Evolutionary conservation across 441 rosid species (phyloP).

Genomic region (Gossypium armourianum): DNA sequence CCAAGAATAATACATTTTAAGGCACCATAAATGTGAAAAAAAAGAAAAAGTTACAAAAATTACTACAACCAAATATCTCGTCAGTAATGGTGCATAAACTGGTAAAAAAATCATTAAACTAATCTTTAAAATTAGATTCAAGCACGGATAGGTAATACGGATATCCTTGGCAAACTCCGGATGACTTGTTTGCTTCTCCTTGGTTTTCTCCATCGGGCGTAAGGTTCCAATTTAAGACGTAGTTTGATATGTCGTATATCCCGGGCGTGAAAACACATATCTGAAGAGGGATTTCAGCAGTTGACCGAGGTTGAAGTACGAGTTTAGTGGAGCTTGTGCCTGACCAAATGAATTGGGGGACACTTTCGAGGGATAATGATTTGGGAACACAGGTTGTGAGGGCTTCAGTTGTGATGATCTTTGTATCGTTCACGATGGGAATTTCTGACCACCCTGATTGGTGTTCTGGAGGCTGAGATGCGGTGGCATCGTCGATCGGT

Average conservation of each 20-base stretch:
- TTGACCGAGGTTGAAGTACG: conserved; percentile 47
- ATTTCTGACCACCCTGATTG: conserved; percentile 67
- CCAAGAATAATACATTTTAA: conserved; percentile 17
- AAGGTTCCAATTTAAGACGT: conserved; percentile 61
- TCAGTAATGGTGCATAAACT: not conserved
- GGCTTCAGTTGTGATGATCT: conserved; percentile 39
- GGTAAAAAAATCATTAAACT: not conserved
- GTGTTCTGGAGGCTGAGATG: conserved; percentile 29
- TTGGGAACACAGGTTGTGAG: conserved; percentile 25
- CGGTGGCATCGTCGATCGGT: conserved; percentile 18
- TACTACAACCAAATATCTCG: conserved; percentile 13
- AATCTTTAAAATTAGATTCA: conserved; percentile 36
- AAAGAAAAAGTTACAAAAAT: conserved; percentile 21
- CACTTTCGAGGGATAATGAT: conserved; percentile 38
- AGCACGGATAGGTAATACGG: conserved; percentile 59
- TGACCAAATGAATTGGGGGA: conserved; percentile 67
- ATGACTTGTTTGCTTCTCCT: conserved; percentile 22
- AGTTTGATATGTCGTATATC: conserved; percentile 59
- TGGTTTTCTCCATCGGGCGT: conserved; percentile 22
- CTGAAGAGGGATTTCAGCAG: conserved; percentile 50
- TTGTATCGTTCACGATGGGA: conserved; percentile 40
- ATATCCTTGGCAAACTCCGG: conserved; percentile 65
- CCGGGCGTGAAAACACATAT: conserved; percentile 74
- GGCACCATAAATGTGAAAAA: conserved; percentile 26
- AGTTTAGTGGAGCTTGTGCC: conserved; percentile 60